Conservation (phyloP, 2,329 filamentous ascomycete genomes). For the Gaeumannomyces sp. region DNA sequence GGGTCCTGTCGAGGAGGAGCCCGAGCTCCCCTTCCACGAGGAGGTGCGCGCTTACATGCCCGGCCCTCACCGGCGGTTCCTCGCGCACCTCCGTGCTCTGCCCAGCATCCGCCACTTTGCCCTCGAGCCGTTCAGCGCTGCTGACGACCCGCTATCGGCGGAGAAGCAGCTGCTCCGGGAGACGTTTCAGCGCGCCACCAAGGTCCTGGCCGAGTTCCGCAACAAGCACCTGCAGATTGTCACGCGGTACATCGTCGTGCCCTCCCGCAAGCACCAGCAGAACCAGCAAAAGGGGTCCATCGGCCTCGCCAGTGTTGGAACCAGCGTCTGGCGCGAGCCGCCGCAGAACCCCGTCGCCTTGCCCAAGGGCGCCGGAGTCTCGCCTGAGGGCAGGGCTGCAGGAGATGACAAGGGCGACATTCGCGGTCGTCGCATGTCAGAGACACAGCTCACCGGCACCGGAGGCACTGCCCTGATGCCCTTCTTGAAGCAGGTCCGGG, state of each 20-base stretch:
- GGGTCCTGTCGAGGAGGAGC: constrained; percentile 18
- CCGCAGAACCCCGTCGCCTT: constrained; percentile 10
- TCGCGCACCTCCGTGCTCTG: constrained; percentile 61
- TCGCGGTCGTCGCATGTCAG: constrained; percentile 1
- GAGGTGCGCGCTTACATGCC: constrained; percentile 91
- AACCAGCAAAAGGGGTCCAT: constrained; percentile 11
- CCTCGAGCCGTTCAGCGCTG: constrained; percentile 37
- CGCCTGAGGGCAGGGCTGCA: constrained; percentile 16
- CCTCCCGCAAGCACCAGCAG: constrained; percentile 39
- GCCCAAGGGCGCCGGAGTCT: constrained; percentile 1
- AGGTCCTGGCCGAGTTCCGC: constrained; percentile 68
- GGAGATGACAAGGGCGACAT: constrained; percentile 14
- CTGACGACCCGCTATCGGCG: neutral
- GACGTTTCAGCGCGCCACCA: constrained; percentile 65
- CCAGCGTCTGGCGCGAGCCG: constrained; percentile 6
- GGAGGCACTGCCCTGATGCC: constrained; percentile 83
- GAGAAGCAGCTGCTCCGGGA: constrained; percentile 38
- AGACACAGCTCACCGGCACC: constrained; percentile 63
- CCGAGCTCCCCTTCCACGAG: constrained; percentile 36
- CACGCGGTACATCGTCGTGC: constrained; percentile 81
- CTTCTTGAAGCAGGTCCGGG: constrained; percentile 81
- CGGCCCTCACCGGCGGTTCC: constrained; percentile 70
- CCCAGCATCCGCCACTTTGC: constrained; percentile 71
- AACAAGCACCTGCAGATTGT: constrained; percentile 89
- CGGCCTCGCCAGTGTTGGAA: constrained; percentile 17